Evolutionary conservation across 306 rosid genomes (phyloP).

Genomic region (Herpetospermum pedunculosum): DNA sequence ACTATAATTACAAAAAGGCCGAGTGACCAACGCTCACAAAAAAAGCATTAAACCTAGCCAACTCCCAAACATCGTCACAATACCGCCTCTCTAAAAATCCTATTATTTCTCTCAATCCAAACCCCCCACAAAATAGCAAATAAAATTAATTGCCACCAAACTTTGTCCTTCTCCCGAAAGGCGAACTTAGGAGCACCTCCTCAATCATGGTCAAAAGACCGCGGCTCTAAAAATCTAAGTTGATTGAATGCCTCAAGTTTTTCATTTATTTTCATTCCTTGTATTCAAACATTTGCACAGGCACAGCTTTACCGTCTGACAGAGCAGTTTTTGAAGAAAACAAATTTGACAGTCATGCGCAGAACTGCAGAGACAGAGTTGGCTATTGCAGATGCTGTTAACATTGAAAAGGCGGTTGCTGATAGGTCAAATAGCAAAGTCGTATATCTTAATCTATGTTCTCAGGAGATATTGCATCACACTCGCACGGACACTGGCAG

Average conservation of each 20-base stretch:
- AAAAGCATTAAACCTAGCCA: too few species aligned
- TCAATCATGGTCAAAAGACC: too few species aligned
- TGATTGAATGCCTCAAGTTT: background rate
- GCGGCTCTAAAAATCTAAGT: too few species aligned
- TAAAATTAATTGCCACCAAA: too few species aligned
- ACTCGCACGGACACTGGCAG: constrained; percentile 42
- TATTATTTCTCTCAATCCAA: too few species aligned
- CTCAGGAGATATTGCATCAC: constrained; percentile 61
- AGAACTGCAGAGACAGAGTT: constrained; percentile 84
- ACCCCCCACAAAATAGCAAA: too few species aligned
- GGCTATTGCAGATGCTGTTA: constrained; percentile 90
- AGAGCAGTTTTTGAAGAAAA: constrained; percentile 69
- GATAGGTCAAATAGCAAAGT: constrained; percentile 79
- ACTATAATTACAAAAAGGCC: too few species aligned
- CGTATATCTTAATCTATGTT: constrained; percentile 78
- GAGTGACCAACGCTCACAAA: too few species aligned
- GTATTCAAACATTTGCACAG: constrained; percentile 23
- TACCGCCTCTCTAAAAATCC: too few species aligned
- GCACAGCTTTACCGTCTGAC: constrained; percentile 79
- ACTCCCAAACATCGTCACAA: too few species aligned
- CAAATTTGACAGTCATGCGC: constrained; percentile 47
- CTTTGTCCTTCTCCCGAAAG: too few species aligned
- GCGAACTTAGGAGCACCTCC: too few species aligned
- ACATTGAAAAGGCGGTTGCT: constrained; percentile 80
- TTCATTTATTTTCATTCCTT: background rate